phyloP scores from a whole-genome alignment of 2,329 filamentous ascomycete genomes.

The Epichloe sibirici region DNA sequence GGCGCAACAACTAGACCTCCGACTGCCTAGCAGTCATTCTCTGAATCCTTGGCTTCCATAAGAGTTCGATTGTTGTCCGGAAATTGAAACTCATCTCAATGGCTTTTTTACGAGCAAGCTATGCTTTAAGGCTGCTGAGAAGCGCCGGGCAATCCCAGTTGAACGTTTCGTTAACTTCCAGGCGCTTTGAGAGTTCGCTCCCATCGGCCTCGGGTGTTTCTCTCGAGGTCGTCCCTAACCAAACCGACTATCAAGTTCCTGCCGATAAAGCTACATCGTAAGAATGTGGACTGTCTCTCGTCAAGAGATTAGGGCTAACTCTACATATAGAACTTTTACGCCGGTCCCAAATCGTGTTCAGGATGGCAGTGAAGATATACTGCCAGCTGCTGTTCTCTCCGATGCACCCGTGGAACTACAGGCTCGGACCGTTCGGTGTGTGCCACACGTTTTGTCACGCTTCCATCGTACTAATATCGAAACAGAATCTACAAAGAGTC shows the following conservation, averaged over 20 bases:
- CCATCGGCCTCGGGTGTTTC: slow-evolving; percentile 28
- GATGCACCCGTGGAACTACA: slow-evolving; percentile 91
- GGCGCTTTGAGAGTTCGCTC: slow-evolving; percentile 43
- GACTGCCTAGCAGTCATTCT: slow-evolving; percentile 6
- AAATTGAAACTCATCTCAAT: slow-evolving; percentile 32
- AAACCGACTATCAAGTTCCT: slow-evolving; percentile 69
- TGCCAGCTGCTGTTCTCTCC: slow-evolving; percentile 77
- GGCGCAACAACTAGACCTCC: slow-evolving; percentile 8
- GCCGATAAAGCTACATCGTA: slow-evolving; percentile 89
- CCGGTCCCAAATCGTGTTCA: slow-evolving; percentile 82
- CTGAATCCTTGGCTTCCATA: slow-evolving; percentile 6
- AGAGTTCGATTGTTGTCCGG: slow-evolving; percentile 12
- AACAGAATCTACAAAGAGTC: slow-evolving; percentile 77
- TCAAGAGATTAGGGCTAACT: neutral
- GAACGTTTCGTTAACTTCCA: slow-evolving; percentile 30
- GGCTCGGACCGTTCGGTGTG: slow-evolving; percentile 83
- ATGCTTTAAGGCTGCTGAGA: slow-evolving; percentile 40
- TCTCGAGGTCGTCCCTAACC: slow-evolving; percentile 37
- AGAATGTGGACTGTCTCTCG: slow-evolving; percentile 6
- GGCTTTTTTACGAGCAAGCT: slow-evolving; percentile 52
- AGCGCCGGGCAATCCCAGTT: slow-evolving; percentile 26
- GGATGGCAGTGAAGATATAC: slow-evolving; percentile 74
- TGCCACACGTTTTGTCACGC: slow-evolving; percentile 1
- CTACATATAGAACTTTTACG: slow-evolving; percentile 59
- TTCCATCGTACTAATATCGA: neutral